A percentile compares a stretch with the other conserved stretches of the same genome.
These are phyloP conservation scores for Pseudevernia furfuracea DNA, from an alignment of 495 filamentous ascomycete species.

Conservation along the genomic window DNA sequence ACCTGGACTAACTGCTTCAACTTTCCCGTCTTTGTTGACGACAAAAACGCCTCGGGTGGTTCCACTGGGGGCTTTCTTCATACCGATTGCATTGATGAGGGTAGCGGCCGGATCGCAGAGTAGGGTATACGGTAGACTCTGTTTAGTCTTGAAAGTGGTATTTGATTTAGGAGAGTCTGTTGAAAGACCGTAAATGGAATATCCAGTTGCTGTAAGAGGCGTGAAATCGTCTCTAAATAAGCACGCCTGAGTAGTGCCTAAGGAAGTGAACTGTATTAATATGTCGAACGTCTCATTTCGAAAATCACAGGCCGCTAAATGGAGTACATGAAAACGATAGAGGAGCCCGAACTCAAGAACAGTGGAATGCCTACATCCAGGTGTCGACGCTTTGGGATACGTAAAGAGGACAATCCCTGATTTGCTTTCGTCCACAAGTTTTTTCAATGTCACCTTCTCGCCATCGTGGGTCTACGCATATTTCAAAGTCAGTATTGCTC, in stretches of 20 bases:
- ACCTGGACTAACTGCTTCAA: slow-evolving; percentile 37
- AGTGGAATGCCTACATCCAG: slow-evolving; percentile 67
- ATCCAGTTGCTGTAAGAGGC: slow-evolving; percentile 69
- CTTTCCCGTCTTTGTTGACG: slow-evolving; percentile 59
- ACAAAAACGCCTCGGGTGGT: slow-evolving; percentile 81
- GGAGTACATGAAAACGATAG: background rate
- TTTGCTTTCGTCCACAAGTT: slow-evolving; percentile 73
- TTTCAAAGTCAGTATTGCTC: no score
- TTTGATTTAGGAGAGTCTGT: slow-evolving; percentile 82
- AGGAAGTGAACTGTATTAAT: background rate
- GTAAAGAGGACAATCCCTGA: slow-evolving; percentile 86
- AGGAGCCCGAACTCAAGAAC: background rate
- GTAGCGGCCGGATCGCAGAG: slow-evolving; percentile 71
- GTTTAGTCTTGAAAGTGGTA: slow-evolving; percentile 80
- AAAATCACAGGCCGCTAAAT: background rate
- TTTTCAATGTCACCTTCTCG: slow-evolving; percentile 62
- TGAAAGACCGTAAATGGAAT: slow-evolving; percentile 82
- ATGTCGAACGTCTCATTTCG: background rate
- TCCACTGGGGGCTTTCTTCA: slow-evolving; percentile 70
- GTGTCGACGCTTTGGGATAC: slow-evolving; percentile 91
- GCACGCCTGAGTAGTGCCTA: slow-evolving; percentile 89
- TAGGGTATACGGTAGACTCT: slow-evolving; percentile 79
- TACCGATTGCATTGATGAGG: slow-evolving; percentile 65
- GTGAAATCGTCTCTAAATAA: slow-evolving; percentile 78
- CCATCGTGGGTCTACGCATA: slow-evolving; percentile 83